Base-by-base conservation (phyloP, 352 stramenopile species). In the Phytophthora uliginosa region DNA sequence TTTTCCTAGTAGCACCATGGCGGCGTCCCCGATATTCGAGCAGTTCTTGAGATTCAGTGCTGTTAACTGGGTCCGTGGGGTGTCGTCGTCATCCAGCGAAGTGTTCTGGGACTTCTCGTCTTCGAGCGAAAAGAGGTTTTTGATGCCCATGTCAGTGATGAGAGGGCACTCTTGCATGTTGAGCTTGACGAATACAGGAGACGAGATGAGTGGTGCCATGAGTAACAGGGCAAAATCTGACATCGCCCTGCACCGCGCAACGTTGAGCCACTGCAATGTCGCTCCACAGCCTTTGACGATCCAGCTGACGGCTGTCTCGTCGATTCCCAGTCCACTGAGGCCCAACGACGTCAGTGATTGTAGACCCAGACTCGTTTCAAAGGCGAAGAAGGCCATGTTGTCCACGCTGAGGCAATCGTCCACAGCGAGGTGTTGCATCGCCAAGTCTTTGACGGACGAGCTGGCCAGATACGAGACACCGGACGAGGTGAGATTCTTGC, bases 301-400 rank as follows among this genome's bases (percentile, higher is more conserved):
- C 87, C 87, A 95, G 55, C 84, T 93, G 15, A 91, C 76, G 3
- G 74, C 81, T 0, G 85, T 91, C 64, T 93, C 87, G 28, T 95
- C 84, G 42, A 95, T 76, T 22, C 28, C 56, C 0, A 93, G 65
- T 0, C 76, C 84, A 0, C 73, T 74, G 1, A 93, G 60, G 52
- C 89, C 79, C 22, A 93, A 68, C 0, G 38, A 66, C 7, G 40
- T 57, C 0, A 95, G 64, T 1, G 71, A 64, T 2, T 38, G 51
- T 17, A 93, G 65, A 0, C 71, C 74, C 0, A 17, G 7, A 22
- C 82, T 91, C 15, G 65, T 81, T 28, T 91, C 87, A 69, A 95
- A 92, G 1, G 78, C 79, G 55, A 95, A 92, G 57, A 95, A 95
- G 13, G 85, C 85, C 84, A 91, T 93, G 45, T 88, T 85, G 56